Conservation (phyloP, 495 filamentous ascomycete species). For the Penicillium malachiteum region DNA sequence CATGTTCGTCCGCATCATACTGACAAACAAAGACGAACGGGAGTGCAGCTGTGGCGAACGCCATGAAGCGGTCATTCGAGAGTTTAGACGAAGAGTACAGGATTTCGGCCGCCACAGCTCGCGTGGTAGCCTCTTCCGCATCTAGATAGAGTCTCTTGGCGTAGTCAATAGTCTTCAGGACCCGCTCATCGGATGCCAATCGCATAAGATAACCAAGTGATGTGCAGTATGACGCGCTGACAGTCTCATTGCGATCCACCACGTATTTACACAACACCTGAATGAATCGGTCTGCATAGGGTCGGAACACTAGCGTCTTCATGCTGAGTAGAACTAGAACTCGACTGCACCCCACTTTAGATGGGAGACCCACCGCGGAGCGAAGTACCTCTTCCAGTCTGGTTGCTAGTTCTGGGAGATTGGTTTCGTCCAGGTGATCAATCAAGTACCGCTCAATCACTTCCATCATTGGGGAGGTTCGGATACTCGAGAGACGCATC, state of each 20-base stretch:
- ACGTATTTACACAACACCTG: constrained; percentile 74
- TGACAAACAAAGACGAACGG: constrained; percentile 88
- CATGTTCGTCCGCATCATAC: constrained; percentile 77
- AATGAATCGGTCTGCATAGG: constrained; percentile 75
- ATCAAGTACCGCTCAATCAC: constrained; percentile 83
- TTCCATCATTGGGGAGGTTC: constrained; percentile 87
- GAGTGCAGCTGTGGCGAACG: constrained; percentile 68
- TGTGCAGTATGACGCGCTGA: constrained; percentile 80
- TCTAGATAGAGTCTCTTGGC: constrained; percentile 73
- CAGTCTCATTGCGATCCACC: constrained; percentile 87
- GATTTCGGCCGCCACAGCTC: constrained; percentile 76
- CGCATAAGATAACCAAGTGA: constrained; percentile 83
- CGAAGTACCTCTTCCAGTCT: constrained; percentile 76
- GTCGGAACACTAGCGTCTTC: constrained; percentile 66
- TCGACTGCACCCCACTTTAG: constrained; percentile 84
- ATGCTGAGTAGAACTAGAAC: constrained; percentile 87
- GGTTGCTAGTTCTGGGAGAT: constrained; percentile 70
- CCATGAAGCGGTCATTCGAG: constrained; percentile 82
- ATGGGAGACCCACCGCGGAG: constrained; percentile 82
- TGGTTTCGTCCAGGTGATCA: constrained; percentile 73
- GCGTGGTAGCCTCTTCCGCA: constrained; percentile 69
- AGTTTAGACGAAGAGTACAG: constrained; percentile 77
- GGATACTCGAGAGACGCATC: constrained; percentile 72
- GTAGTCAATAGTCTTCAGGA: constrained; percentile 64
- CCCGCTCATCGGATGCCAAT: constrained; percentile 65